phyloP scores from a whole-genome alignment of 2,329 filamentous ascomycete species.

The Seiridium unicorne region DNA sequence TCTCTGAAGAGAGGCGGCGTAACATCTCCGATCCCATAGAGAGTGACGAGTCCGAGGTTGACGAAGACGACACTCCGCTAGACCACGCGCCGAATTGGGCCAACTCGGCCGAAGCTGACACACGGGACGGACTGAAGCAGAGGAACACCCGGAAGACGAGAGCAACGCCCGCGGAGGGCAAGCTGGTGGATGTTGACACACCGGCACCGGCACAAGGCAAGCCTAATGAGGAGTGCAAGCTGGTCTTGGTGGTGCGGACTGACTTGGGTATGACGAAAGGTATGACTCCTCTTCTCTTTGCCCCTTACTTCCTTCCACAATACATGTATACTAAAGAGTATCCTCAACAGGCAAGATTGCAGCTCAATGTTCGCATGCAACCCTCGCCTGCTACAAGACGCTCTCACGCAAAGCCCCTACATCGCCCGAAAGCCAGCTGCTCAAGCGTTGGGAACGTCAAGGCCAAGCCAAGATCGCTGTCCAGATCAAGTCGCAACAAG shows the following conservation, averaged over 20 bases:
- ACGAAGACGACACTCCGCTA: slow-evolving; percentile 56
- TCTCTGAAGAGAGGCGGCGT: slow-evolving; percentile 56
- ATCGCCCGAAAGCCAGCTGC: slow-evolving; percentile 57
- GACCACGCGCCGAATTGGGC: slow-evolving; percentile 69
- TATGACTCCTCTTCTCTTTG: slow-evolving; percentile 35
- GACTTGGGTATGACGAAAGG: slow-evolving; percentile 98
- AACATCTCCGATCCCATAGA: slow-evolving; percentile 61
- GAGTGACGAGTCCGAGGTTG: slow-evolving; percentile 67
- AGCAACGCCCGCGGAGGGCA: slow-evolving; percentile 19
- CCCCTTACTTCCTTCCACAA: background rate
- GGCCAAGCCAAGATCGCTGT: slow-evolving; percentile 95
- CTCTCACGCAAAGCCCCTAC: slow-evolving; percentile 55
- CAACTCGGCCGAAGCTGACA: slow-evolving; percentile 60
- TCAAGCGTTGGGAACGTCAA: slow-evolving; percentile 79
- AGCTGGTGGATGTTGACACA: slow-evolving; percentile 30
- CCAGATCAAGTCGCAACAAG: slow-evolving; percentile 83
- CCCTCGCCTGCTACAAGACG: slow-evolving; percentile 93
- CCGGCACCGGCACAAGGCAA: slow-evolving; percentile 23
- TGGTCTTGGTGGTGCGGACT: slow-evolving; percentile 87
- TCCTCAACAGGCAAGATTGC: slow-evolving; percentile 82
- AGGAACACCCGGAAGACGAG: slow-evolving; percentile 12
- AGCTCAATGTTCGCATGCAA: slow-evolving; percentile 93
- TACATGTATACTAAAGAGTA: too few relatives aligned
- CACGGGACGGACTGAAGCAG: slow-evolving; percentile 50
- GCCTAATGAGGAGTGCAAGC: slow-evolving; percentile 80